These are phyloP conservation scores for Pestalotiopsis sp. DNA, from an alignment of 2,329 filamentous ascomycete species.

Conservation along the genomic window DNA sequence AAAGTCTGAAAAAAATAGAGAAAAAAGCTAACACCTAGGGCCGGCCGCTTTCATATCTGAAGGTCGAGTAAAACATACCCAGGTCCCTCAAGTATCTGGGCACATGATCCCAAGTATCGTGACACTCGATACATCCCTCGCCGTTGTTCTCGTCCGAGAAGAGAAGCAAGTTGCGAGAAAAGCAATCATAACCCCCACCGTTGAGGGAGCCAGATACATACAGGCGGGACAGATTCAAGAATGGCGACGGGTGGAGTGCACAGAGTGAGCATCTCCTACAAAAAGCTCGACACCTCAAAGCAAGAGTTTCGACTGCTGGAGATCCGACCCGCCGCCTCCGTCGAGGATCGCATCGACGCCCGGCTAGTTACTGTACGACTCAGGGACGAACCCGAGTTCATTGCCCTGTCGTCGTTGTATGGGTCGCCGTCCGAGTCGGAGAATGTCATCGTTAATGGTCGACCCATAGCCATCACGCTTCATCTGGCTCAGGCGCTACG, in stretches of 20 bases:
- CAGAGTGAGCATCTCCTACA: conserved; percentile 8
- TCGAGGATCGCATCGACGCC: conserved; percentile 10
- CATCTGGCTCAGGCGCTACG: conserved; percentile 15
- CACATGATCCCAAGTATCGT: not conserved
- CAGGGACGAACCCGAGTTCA: conserved; percentile 15
- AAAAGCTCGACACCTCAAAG: conserved; percentile 10
- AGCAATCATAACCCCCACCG: not conserved
- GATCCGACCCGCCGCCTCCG: conserved; percentile 7
- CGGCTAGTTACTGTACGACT: conserved; percentile 10
- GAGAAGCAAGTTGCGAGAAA: not conserved
- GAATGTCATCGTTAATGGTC: conserved; percentile 12
- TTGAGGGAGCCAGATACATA: not conserved
- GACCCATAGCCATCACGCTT: not conserved
- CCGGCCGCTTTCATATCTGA: not conserved
- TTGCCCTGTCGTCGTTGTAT: conserved; percentile 15
- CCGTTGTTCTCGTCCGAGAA: not conserved
- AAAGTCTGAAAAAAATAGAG: not conserved
- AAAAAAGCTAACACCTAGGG: not conserved
- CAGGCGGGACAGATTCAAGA: not conserved
- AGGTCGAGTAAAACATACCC: not conserved
- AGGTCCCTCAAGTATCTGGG: not conserved
- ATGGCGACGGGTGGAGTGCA: not conserved
- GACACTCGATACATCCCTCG: not conserved
- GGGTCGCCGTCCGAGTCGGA: conserved; percentile 7
- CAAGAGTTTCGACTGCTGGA: conserved; percentile 16